Evolutionary conservation across 805 yeast species (phyloP).

Genomic region (Starmerella vaccinii): DNA sequence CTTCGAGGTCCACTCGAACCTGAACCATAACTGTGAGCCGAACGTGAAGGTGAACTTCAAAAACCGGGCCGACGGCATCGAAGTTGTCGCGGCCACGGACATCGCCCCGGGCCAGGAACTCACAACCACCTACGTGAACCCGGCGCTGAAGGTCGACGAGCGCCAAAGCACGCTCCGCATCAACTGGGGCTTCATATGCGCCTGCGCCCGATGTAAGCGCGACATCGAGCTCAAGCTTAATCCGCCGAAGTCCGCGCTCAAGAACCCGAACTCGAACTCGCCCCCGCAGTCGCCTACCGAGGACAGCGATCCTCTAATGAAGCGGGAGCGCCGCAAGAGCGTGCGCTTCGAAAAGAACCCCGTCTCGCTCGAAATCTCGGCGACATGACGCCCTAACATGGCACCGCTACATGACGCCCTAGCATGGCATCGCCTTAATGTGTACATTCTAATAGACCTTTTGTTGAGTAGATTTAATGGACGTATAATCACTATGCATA

Average conservation of each 20-base stretch:
- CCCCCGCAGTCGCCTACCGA: constrained; percentile 2
- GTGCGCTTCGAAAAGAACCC: constrained; percentile 24
- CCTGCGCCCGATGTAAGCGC: constrained; percentile 52
- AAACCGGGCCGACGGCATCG: constrained; percentile 44
- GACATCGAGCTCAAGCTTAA: constrained; percentile 13
- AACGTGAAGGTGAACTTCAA: constrained; percentile 41
- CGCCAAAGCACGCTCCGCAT: constrained; percentile 57
- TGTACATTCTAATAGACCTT: too few relatives aligned
- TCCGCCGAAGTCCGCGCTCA: constrained; percentile 12
- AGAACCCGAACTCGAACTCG: background rate
- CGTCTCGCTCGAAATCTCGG: constrained; percentile 10
- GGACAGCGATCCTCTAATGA: background rate
- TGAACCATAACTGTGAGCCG: constrained; percentile 71
- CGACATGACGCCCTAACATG: background rate
- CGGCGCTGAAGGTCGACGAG: constrained; percentile 48
- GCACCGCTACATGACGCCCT: background rate
- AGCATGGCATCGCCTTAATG: too few relatives aligned
- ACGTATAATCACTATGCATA: too few relatives aligned
- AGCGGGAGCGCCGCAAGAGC: constrained; percentile 20
- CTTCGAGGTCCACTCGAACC: constrained; percentile 53
- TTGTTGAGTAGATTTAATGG: too few relatives aligned
- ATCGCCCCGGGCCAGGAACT: constrained; percentile 59
- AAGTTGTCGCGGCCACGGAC: constrained; percentile 48
- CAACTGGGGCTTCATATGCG: constrained; percentile 72
- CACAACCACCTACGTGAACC: constrained; percentile 59